Evolutionary conservation across 345 rosid species (phyloP).

Genomic region (Eucalyptus viminalis): DNA sequence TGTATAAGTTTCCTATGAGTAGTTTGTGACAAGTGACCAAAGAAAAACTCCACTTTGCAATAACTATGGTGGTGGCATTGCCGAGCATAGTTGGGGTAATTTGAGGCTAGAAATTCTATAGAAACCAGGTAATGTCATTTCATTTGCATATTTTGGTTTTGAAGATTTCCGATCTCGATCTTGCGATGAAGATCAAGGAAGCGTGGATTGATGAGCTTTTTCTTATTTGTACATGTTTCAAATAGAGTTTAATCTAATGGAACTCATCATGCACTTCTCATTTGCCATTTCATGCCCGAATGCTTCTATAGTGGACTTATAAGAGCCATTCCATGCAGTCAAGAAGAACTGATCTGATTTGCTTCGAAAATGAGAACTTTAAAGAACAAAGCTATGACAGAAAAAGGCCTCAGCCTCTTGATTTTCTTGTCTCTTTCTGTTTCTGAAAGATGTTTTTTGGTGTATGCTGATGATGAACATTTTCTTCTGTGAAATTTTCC

Average conservation of each 20-base stretch:
- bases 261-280: not conserved
- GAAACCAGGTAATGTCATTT: not conserved
- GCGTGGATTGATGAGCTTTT: not conserved
- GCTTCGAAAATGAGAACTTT: not conserved
- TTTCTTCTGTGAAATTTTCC: not conserved
- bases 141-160: not conserved
- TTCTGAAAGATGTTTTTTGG: not conserved
- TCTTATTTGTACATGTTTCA: not conserved
- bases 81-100: not conserved
- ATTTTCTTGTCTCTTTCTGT: not conserved
- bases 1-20: not conserved
- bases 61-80: not conserved
- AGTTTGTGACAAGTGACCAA: not conserved
- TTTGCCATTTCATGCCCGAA: not conserved
- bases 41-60: not conserved
- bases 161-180: not conserved
- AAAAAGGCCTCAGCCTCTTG: not conserved
- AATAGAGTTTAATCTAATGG: not conserved
- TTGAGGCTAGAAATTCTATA: not conserved
- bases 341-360: not conserved
- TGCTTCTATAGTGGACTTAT: not conserved
- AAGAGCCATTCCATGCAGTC: not conserved
- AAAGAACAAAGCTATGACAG: not conserved
- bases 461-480: not conserved
- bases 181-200: not conserved